Base-by-base conservation (phyloP, 2,329 filamentous ascomycete genomes). In the Xylaria sp. region DNA sequence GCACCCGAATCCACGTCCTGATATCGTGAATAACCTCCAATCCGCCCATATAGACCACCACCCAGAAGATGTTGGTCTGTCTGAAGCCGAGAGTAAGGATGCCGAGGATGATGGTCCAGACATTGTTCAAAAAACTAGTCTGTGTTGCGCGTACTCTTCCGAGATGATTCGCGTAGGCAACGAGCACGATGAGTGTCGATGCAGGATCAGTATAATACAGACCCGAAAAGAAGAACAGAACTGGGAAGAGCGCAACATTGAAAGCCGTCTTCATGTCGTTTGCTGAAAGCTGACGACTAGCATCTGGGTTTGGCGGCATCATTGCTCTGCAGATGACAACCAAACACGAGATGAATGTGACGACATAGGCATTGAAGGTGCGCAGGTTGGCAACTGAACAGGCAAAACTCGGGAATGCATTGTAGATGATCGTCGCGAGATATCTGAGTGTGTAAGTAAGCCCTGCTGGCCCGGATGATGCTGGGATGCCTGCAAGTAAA, bases 11-110 rank as follows among this genome's bases (percentile, higher is more conserved):
- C 34, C 83, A 69, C 2, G 67, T 73, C 68, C 79, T 83, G 60
- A 83, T 74, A 16, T 75, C 79, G 65, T 81, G 79, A 1, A 84
- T 73, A 49, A 76, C 75, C 71, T 87, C 81, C 48, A 84, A 62
- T 4, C 82, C 86, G 18, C 88, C 88, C 68, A 91, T 83, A 68
- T 90, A 91, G 0, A 92, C 79, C 0, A 90, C 88, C 0, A 92
- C 87, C 94, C 94, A 99, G 72, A 99, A 96, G 58, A 97, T 89
- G 69, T 99, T 99, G 0, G 94, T 99, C 74, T 99, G 94, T 23
- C 94, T 82, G 78, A 96, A 94, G 2, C 83, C 76, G 18, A 99
- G 79, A 1, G 91, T 80, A 1, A 83, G 63, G 0, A 91, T 64
- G 0, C 92, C 92, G 4, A 88, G 72, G 0, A 79, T 1, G 0